Conservation (phyloP, 176 grass and related monocot genomes). For the Rhynchospora tenuis region DNA sequence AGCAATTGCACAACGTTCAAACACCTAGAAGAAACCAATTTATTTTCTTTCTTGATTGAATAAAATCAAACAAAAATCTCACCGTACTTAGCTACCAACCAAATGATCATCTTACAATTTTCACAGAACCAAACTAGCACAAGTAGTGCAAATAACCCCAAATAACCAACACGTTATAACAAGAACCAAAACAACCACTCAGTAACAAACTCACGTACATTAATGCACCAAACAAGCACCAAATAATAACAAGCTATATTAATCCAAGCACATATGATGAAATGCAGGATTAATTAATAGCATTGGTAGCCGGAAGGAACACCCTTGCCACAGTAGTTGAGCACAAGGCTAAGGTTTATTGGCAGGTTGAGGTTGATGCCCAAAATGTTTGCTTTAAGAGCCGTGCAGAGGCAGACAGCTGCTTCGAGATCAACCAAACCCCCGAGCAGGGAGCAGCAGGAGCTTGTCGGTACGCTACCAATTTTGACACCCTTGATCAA, state of each 20-base stretch:
- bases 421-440: slow-evolving; percentile 53
- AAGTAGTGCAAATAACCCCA: slow-evolving; percentile 1
- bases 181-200: background rate
- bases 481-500: slow-evolving; percentile 15
- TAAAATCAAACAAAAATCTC: background rate
- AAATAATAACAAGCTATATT: background rate
- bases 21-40: background rate
- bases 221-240: slow-evolving; percentile 4
- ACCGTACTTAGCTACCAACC: background rate
- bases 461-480: slow-evolving; percentile 5
- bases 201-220: background rate
- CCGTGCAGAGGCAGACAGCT: slow-evolving; percentile 58
- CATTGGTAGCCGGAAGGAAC: slow-evolving; percentile 36
- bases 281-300: background rate
- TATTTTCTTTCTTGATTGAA: background rate
- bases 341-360: slow-evolving; percentile 41
- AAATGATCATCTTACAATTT: background rate
- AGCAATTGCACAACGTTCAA: background rate
- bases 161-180: background rate
- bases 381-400: slow-evolving; percentile 49
- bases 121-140: slow-evolving; percentile 1
- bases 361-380: slow-evolving; percentile 50
- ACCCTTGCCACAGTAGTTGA: slow-evolving; percentile 58
- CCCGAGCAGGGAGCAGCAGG: slow-evolving; percentile 13
- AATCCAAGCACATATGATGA: background rate